Percentiles rank a stretch among this genome's conserved stretches.
Conservation (phyloP, 2,329 filamentous ascomycete genomes). For the Didymella lethalis region DNA sequence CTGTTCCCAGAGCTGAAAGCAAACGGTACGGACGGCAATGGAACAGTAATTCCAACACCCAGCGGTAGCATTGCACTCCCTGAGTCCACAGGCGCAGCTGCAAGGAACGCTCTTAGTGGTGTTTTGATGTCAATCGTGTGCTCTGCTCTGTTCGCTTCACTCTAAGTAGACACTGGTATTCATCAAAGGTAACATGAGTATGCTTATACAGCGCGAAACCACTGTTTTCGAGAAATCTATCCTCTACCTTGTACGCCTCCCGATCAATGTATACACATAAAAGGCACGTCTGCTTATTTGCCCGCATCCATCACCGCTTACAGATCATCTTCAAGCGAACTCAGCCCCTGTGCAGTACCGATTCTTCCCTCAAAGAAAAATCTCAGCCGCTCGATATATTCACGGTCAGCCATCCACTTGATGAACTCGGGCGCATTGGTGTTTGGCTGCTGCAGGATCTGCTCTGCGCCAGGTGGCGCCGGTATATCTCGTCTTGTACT, state of each 20-base stretch:
- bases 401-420: slow-evolving; percentile 55
- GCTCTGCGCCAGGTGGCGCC: slow-evolving; percentile 37
- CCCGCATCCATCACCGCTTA: background rate
- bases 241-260: no score
- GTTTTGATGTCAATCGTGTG: background rate
- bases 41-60: background rate
- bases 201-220: no score
- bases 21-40: slow-evolving; percentile 27
- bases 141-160: background rate
- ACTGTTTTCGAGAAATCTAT: no score
- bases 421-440: slow-evolving; percentile 53
- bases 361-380: slow-evolving; percentile 55
- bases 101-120: background rate
- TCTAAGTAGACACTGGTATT: background rate
- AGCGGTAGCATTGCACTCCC: slow-evolving; percentile 1
- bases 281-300: background rate
- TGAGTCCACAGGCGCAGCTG: slow-evolving; percentile 5
- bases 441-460: slow-evolving; percentile 39
- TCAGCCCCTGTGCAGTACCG: slow-evolving; percentile 55
- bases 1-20: slow-evolving; percentile 39
- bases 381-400: slow-evolving; percentile 52
- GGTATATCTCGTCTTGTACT: slow-evolving; percentile 49
- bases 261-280: background rate
- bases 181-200: no score
- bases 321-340: slow-evolving; percentile 45